phyloP scores from a whole-genome alignment of 1,284 basidiomycete genomes.

The Cryptococcus sp. region DNA sequence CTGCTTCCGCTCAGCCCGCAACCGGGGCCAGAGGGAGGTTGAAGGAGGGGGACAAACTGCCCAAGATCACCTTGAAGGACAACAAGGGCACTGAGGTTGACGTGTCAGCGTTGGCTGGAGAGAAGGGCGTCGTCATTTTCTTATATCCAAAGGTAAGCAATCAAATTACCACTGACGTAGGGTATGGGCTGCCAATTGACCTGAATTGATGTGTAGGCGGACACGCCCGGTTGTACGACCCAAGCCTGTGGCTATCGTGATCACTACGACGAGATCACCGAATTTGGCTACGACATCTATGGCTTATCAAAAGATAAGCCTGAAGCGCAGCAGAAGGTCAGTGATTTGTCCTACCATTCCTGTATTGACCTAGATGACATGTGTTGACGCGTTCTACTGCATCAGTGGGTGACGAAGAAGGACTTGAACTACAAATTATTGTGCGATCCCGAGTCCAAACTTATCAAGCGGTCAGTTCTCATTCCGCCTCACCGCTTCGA shows the following conservation, averaged over 20 bases:
- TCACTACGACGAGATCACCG: slow-evolving; percentile 70
- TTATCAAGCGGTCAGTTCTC: slow-evolving; percentile 64
- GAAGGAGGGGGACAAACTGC: slow-evolving; percentile 74
- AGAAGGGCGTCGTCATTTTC: slow-evolving; percentile 80
- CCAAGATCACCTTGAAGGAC: slow-evolving; percentile 72
- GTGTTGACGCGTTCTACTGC: background rate
- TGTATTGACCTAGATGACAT: background rate
- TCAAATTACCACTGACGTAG: background rate
- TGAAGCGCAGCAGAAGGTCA: slow-evolving; percentile 72
- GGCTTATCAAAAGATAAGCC: slow-evolving; percentile 84
- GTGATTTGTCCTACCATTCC: slow-evolving; percentile 17
- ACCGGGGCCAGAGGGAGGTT: slow-evolving; percentile 51
- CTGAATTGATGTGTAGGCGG: slow-evolving; percentile 53
- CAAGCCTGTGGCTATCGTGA: slow-evolving; percentile 90
- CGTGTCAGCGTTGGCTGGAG: slow-evolving; percentile 51
- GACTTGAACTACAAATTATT: slow-evolving; percentile 79
- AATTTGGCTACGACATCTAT: slow-evolving; percentile 72
- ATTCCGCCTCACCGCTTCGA: background rate
- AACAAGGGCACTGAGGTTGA: slow-evolving; percentile 52
- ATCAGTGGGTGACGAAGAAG: slow-evolving; percentile 61
- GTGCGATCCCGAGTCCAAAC: slow-evolving; percentile 76
- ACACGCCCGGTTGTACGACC: slow-evolving; percentile 70
- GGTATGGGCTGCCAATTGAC: background rate
- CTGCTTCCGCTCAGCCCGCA: slow-evolving; percentile 33
- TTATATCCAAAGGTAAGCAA: slow-evolving; percentile 57